phyloP scores from a whole-genome alignment of 345 rosid species.

The Salix dunnii region DNA sequence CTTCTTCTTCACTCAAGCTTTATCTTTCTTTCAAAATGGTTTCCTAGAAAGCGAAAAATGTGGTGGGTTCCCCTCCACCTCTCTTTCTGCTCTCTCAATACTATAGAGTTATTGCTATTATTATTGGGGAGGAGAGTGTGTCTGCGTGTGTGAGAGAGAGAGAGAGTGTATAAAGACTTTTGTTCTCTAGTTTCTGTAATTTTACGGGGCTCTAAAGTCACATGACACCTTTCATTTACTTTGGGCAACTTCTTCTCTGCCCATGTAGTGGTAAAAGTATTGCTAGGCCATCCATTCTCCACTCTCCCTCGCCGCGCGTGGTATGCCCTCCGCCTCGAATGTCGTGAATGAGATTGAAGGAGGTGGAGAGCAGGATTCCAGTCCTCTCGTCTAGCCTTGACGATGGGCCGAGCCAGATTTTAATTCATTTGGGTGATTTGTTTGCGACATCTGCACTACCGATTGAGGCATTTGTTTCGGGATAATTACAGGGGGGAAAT shows the following conservation, averaged over 20 bases:
- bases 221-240: constrained; percentile 29
- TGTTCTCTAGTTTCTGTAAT: constrained; percentile 34
- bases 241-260: constrained; percentile 5
- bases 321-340: background rate
- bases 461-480: background rate
- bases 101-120: constrained; percentile 13
- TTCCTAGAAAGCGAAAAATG: constrained; percentile 22
- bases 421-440: background rate
- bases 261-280: background rate
- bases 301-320: constrained; percentile 13
- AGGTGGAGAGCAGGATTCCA: background rate
- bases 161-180: constrained; percentile 24
- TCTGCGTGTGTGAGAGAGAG: background rate
- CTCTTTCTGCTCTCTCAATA: constrained; percentile 30
- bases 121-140: constrained; percentile 1
- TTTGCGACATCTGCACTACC: background rate
- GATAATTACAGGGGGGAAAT: background rate
- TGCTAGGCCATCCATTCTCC: background rate
- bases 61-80: constrained; percentile 36
- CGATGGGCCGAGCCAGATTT: background rate
- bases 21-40: background rate
- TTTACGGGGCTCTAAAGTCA: constrained; percentile 32
- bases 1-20: background rate
- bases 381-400: background rate
- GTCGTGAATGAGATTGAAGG: background rate